Evolutionary conservation across 345 rosid genomes (phyloP), one percentile per base, ranked within the genome.

Genomic region (Brassica napus): DNA sequence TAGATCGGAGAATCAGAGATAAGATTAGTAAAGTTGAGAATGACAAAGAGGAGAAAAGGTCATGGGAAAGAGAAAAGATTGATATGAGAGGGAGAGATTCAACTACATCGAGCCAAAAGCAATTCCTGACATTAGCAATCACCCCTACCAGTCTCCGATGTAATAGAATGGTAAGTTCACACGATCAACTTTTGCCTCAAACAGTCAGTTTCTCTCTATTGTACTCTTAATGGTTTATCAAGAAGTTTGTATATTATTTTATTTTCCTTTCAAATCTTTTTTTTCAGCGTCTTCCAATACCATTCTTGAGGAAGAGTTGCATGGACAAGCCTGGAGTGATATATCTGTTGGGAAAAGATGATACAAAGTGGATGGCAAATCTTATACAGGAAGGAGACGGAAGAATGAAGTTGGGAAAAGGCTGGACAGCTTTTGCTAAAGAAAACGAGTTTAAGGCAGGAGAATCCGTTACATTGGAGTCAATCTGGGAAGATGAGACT

Each of bases 331-430:
- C 73, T 3, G 79, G 79, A 28, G 3, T 61, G 73, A 69, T 44
- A 60, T 77, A 71, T 63, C 65, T 77, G 6, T 18, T 77, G 31
- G 76, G 76, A 3, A 71, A 35, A 63, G 76, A 71, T 61, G 71
- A 69, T 68, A 60, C 31, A 71, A 77, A 35, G 71, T 70, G 76
- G 81, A 10, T 23, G 2, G 44, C 21, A 23, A 63, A 52, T 24
- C 47, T 72, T 44, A 1, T 6, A 30, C 5, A 12, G 4, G 62
- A 64, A 31, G 10, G n/a, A 8, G 5, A 31, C 8, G 64, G 39
- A 7, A 3, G 4, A 26, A 23, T 75, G 78, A n/a, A 6, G 8
- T 65, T 75, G 64, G 65, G 65, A 65, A n/a, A 3, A 0, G 79
- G 79, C 6, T 75, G 72, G 66, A 67, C 5, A 75, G 30, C 15